Base-by-base conservation (phyloP, 228 moss, liverwort and hornwort species). In the Sphagnum fallax region DNA sequence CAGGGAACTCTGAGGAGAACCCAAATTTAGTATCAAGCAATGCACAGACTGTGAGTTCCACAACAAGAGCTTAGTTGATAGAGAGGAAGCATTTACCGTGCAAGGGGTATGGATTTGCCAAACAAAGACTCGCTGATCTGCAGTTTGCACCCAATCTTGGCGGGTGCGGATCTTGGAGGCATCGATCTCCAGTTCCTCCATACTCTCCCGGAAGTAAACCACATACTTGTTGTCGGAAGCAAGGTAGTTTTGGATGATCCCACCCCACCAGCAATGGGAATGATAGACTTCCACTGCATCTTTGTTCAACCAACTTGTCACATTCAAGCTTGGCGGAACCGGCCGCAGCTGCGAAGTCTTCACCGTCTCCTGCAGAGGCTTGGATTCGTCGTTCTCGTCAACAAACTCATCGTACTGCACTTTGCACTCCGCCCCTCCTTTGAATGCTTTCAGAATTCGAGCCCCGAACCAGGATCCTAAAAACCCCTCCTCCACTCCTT, bases 181-280 rank as follows among this genome's bases (percentile, higher is more conserved):
- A 5, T 11, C 32, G 0, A 75, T 14, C 16, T 15, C 61, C 59
- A 71, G 59, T 4, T 75, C 75, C 9, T 8, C 53, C 12, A 66
- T 61, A 47, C 49, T 62, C 0, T 4, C 7, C 52, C 75, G 70
- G n/a, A 49, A 75, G 10, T 10, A 75, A 0, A 71, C 62, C 0
- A 52, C 4, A 47, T 62, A 75, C 10, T 49, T 62, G 13, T n/a
- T 49, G 4, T n/a, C 4, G 5, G 8, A 5, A 10, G 10, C 47
- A 50, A 14, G 15, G 18, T 50, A 18, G 5, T 11, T 0, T 48
- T 59, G 66, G 50, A 76, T 68, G 10, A 67, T 62, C 6, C 76
- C 76, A 6, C 62, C 47, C 76, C 76, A 76, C 76, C 76, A 76
- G 15, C 67, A 67, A 50, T 67, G 47, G 0, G 5, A 14, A 63